phyloP scores from a whole-genome alignment of 768 basidiomycete genomes.

The Tricholoma hemisulphureum region DNA sequence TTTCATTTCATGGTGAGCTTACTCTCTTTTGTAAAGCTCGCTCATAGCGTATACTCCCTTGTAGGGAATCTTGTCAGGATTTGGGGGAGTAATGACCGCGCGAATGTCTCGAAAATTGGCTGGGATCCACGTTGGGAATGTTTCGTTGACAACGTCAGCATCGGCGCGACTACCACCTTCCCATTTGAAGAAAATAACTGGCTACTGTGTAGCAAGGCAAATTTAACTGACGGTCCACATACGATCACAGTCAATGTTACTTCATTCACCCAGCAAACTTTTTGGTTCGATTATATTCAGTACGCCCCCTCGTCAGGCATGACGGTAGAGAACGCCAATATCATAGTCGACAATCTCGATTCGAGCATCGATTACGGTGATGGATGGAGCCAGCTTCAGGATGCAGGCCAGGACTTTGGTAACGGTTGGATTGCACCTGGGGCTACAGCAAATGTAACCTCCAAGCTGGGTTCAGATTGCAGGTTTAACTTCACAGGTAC shows the following conservation, averaged over 20 bases:
- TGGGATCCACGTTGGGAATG: conserved; percentile 32
- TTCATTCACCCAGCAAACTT: conserved; percentile 17
- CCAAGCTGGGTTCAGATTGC: conserved; percentile 10
- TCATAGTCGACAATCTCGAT: conserved; percentile 21
- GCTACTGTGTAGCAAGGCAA: conserved; percentile 24
- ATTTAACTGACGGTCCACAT: conserved; percentile 24
- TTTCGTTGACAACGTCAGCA: conserved; percentile 26
- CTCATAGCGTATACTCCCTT: not conserved
- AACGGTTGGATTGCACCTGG: conserved; percentile 24
- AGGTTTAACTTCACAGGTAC: conserved; percentile 24
- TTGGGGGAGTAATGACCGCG: not conserved
- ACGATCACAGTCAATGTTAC: conserved; percentile 24
- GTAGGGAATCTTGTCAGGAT: not conserved
- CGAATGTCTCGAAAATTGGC: not conserved
- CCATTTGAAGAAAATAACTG: conserved; percentile 31
- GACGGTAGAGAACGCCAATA: conserved; percentile 12
- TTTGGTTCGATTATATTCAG: conserved; percentile 28
- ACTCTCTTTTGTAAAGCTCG: not conserved
- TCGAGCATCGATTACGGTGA: conserved; percentile 17
- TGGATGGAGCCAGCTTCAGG: too few relatives aligned
- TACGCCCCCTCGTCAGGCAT: conserved; percentile 25
- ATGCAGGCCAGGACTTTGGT: too few relatives aligned
- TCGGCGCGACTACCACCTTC: conserved; percentile 19
- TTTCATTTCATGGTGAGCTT: conserved; percentile 28
- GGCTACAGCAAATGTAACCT: conserved; percentile 17